These are phyloP conservation scores for Pseudopediastrum boryanum DNA, from an alignment of 139 green algal genomes.

Conservation along the genomic window DNA sequence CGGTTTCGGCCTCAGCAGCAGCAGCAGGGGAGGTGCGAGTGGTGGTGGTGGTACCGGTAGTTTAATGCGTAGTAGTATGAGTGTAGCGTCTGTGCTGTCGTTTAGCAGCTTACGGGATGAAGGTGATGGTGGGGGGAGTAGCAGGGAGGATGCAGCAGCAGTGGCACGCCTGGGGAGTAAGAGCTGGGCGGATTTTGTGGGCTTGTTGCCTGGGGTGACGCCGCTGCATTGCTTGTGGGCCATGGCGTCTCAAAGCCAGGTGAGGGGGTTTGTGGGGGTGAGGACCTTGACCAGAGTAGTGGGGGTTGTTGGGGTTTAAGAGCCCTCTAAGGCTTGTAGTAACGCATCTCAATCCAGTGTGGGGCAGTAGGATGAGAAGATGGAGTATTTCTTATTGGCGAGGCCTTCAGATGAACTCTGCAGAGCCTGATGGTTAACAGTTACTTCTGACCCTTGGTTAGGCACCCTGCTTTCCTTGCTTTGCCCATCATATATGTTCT, in stretches of 20 bases:
- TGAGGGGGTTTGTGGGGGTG: constrained; percentile 46
- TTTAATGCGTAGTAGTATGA: constrained; percentile 42
- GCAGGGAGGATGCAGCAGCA: not conserved
- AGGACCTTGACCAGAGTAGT: constrained; percentile 30
- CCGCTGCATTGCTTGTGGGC: constrained; percentile 48
- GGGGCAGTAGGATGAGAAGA: not conserved
- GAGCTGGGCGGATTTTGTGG: constrained; percentile 35
- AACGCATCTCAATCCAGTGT: not conserved
- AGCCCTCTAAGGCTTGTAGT: not conserved
- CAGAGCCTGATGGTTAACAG: not conserved
- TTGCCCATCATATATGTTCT: no score
- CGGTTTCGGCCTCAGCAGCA: not conserved
- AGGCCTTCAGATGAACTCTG: not conserved
- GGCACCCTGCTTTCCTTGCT: no score
- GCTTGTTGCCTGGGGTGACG: constrained; percentile 46
- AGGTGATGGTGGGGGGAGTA: not conserved
- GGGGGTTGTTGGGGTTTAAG: not conserved
- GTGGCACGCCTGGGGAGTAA: not conserved
- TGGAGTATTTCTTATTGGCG: not conserved
- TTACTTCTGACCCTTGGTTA: no score
- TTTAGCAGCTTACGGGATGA: constrained; percentile 8
- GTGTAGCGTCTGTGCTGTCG: constrained; percentile 37
- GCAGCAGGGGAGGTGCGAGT: not conserved
- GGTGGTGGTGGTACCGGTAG: not conserved
- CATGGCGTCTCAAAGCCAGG: constrained; percentile 32